These are phyloP conservation scores for Cladosporium sp. DNA, from an alignment of 2,329 filamentous ascomycete genomes.

Conservation along the genomic window DNA sequence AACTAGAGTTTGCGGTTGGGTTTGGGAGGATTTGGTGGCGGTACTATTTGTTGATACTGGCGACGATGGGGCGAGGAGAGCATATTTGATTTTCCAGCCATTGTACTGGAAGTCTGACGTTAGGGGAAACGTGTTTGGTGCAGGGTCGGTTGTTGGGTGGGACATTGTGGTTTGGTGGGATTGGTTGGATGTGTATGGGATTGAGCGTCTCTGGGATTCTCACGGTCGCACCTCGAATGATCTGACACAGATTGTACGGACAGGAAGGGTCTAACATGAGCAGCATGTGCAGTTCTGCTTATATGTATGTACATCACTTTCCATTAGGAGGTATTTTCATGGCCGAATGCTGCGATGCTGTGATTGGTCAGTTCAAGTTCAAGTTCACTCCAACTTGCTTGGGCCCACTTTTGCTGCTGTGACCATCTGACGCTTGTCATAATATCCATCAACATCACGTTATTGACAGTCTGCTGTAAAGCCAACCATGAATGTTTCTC, in stretches of 20 bases:
- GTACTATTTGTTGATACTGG: conserved; percentile 16
- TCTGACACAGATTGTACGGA: no score
- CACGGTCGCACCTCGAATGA: not conserved
- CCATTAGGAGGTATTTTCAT: no score
- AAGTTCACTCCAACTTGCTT: not conserved
- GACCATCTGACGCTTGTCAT: no score
- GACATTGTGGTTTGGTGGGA: not conserved
- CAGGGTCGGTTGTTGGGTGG: not conserved
- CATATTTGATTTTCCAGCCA: conserved; percentile 10
- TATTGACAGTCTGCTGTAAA: no score
- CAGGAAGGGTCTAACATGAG: no score
- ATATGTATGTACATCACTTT: no score
- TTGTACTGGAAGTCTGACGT: conserved; percentile 1
- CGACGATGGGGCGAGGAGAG: conserved; percentile 8
- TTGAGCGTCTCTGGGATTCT: not conserved
- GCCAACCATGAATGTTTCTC: no score
- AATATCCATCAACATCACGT: no score
- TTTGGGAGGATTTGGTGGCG: conserved; percentile 27
- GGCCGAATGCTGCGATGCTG: no score
- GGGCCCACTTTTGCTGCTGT: no score
- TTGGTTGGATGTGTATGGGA: not conserved
- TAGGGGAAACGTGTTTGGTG: not conserved
- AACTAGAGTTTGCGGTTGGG: conserved; percentile 34
- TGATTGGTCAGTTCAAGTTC: conserved; percentile 7
- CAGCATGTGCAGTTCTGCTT: no score